A percentile compares a stretch with the other conserved stretches of the same genome.
These are phyloP conservation scores for Yamadazyma jaroonii DNA, from an alignment of 1,139 yeast species.

Conservation along the genomic window DNA sequence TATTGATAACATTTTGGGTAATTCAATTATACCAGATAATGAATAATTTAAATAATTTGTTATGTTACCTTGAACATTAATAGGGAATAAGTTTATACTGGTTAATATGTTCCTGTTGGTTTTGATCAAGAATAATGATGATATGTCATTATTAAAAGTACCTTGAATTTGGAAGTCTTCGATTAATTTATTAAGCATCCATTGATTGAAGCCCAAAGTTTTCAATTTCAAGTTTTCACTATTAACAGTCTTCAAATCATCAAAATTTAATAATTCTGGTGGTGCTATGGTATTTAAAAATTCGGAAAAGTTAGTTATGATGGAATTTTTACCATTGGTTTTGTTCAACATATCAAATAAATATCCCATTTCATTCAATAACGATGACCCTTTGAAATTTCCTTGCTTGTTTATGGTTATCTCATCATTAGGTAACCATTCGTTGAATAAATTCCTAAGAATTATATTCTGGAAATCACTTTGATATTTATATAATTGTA, in stretches of 20 bases:
- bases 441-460: slow-evolving; percentile 53
- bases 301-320: slow-evolving; percentile 67
- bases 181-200: slow-evolving; percentile 49
- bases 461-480: slow-evolving; percentile 70
- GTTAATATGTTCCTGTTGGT: slow-evolving; percentile 32
- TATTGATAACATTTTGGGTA: slow-evolving; percentile 68
- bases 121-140: slow-evolving; percentile 23
- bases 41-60: slow-evolving; percentile 59
- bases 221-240: slow-evolving; percentile 36
- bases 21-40: slow-evolving; percentile 27
- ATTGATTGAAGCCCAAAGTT: slow-evolving; percentile 57
- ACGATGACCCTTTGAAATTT: slow-evolving; percentile 47
- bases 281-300: slow-evolving; percentile 47
- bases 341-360: slow-evolving; percentile 87
- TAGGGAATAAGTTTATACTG: slow-evolving; percentile 21
- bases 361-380: slow-evolving; percentile 82
- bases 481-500: slow-evolving; percentile 80
- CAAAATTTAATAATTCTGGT: slow-evolving; percentile 49
- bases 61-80: slow-evolving; percentile 13
- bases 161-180: slow-evolving; percentile 43
- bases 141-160: slow-evolving; percentile 15
- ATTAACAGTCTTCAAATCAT: slow-evolving; percentile 38
- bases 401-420: slow-evolving; percentile 21
- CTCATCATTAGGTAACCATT: slow-evolving; percentile 49
- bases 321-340: slow-evolving; percentile 69